phyloP scores from a whole-genome alignment of 768 basidiomycete genomes.

The Boletales sp. region DNA sequence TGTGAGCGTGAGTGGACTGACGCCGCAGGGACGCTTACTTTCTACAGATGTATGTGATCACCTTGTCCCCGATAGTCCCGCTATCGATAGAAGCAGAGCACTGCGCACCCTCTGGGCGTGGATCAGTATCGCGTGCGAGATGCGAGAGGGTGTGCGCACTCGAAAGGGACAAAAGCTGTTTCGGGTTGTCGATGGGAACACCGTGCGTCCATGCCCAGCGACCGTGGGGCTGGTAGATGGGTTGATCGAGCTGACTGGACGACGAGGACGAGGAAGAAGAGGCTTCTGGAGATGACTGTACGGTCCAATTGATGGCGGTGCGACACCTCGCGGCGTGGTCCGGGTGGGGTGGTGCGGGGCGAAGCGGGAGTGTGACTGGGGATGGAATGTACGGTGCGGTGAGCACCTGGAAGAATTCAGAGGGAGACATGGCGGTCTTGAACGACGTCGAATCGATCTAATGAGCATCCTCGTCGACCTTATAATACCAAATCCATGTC shows the following conservation, averaged over 20 bases:
- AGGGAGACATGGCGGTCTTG: conserved; percentile 14
- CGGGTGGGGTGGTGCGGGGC: conserved; percentile 14
- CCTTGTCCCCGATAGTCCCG: conserved; percentile 25
- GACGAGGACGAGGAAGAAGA: not conserved
- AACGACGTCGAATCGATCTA: not conserved
- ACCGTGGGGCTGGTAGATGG: conserved; percentile 31
- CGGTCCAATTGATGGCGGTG: conserved; percentile 28
- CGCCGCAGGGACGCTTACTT: conserved; percentile 22
- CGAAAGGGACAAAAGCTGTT: conserved; percentile 22
- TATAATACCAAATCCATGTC: conserved; percentile 24
- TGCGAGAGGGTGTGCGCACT: conserved; percentile 13
- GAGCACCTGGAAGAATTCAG: conserved; percentile 30
- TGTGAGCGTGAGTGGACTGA: not conserved
- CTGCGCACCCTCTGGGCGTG: conserved; percentile 31
- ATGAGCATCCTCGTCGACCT: conserved; percentile 18
- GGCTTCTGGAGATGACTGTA: not conserved
- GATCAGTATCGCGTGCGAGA: conserved; percentile 3
- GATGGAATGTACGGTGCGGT: conserved; percentile 23
- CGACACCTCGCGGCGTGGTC: conserved; percentile 24
- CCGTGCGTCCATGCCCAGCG: conserved; percentile 30
- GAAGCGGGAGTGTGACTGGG: not conserved
- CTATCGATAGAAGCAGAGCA: conserved; percentile 37
- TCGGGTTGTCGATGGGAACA: conserved; percentile 23
- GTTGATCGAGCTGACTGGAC: conserved; percentile 14
- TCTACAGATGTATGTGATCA: conserved; percentile 36